Percentiles rank a stretch among this genome's conserved stretches.
Conservation (phyloP, 352 stramenopile species). For the Phytophthora pisi region DNA sequence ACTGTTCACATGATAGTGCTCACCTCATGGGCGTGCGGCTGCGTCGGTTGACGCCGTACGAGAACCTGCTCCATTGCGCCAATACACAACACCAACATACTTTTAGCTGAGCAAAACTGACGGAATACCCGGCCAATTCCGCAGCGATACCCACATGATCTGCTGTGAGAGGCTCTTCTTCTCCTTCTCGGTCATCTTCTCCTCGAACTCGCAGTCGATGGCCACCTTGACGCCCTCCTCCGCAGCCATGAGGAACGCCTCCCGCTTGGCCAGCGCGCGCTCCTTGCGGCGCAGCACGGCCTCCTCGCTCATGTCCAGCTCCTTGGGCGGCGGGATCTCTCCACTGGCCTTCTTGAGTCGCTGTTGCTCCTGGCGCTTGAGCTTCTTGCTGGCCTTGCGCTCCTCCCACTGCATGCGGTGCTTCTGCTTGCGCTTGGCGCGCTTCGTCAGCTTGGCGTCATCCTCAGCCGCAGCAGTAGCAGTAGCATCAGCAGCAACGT, state of each 20-base stretch:
- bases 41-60: slow-evolving; percentile 77
- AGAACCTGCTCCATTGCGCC: slow-evolving; percentile 57
- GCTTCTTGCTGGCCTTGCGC: slow-evolving; percentile 89
- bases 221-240: slow-evolving; percentile 86
- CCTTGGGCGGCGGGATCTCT: slow-evolving; percentile 38
- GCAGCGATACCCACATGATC: slow-evolving; percentile 85
- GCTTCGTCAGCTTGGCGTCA: slow-evolving; percentile 46
- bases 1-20: not conserved
- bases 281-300: slow-evolving; percentile 70
- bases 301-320: slow-evolving; percentile 83
- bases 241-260: slow-evolving; percentile 78
- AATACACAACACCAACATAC: not conserved
- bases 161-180: slow-evolving; percentile 94
- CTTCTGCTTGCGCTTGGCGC: slow-evolving; percentile 64
- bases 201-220: slow-evolving; percentile 95
- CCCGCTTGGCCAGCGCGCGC: slow-evolving; percentile 68
- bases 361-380: slow-evolving; percentile 60
- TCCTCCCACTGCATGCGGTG: slow-evolving; percentile 71
- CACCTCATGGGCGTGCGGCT: slow-evolving; percentile 60
- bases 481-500: not conserved
- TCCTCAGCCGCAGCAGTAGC: slow-evolving; percentile 3
- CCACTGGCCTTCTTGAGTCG: slow-evolving; percentile 37
- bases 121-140: not conserved
- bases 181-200: slow-evolving; percentile 93
- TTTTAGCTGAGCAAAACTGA: not conserved